Evolutionary conservation across 192 early-diverging fungal species (phyloP).

Genomic region (Backusella parvicylindrica): DNA sequence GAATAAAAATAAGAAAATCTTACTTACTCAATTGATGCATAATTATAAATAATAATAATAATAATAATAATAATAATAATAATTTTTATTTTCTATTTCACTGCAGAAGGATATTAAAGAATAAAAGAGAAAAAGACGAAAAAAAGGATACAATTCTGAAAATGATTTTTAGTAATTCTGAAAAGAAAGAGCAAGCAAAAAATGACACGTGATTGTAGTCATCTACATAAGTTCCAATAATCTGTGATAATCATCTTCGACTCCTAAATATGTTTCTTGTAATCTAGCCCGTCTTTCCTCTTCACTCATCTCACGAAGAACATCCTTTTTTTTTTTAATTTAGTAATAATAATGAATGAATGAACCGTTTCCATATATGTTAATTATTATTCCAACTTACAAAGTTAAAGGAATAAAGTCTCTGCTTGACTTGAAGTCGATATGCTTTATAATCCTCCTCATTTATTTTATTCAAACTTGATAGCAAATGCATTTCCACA

Average conservation of each 20-base stretch:
- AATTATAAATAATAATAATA: neutral
- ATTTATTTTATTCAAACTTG: conserved; percentile 52
- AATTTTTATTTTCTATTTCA: neutral
- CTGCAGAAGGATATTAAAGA: neutral
- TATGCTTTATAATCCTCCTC: conserved; percentile 49
- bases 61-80: neutral
- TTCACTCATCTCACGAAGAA: conserved; percentile 58
- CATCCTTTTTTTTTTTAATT: too few relatives aligned
- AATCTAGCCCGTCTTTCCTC: conserved; percentile 68
- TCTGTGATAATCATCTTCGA: conserved; percentile 75
- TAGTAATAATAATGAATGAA: too few relatives aligned
- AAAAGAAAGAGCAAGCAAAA: neutral
- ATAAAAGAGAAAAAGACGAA: neutral
- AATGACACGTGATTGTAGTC: neutral
- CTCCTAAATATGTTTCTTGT: conserved; percentile 67
- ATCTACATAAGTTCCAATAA: conserved; percentile 38
- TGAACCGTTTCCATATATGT: neutral
- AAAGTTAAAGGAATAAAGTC: conserved; percentile 78
- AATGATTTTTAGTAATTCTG: too few relatives aligned
- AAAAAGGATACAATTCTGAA: too few relatives aligned
- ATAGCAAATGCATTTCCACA: conserved; percentile 73
- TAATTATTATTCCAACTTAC: conserved; percentile 26
- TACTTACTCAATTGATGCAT: conserved; percentile 1
- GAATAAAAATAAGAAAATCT: neutral
- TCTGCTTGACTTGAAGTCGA: conserved; percentile 79